Evolutionary conservation across 75 land plant genomes (phyloP), one percentile per base, ranked within the genome.

Genomic region (Pinus albicaulis): DNA sequence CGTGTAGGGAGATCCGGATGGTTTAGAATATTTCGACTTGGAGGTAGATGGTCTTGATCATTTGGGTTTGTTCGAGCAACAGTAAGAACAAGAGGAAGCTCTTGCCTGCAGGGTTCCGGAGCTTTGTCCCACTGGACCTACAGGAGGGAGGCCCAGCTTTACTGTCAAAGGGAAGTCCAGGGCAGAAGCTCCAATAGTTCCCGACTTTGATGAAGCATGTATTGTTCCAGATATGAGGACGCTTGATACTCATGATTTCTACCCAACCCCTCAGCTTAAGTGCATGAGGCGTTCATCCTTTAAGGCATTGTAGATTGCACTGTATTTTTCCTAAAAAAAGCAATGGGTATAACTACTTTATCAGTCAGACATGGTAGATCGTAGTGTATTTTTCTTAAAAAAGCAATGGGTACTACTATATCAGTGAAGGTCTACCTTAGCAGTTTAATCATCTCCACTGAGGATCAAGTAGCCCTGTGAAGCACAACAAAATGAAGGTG

Each of bases 131-230:
- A 15, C 23, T 20, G 31, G 14, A 10, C 36, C 3, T 44, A 17
- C 56, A 53, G 56, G 55, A n/a, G 24, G 73, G 23, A 48, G 5
- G 55, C 15, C 73, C 56, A 52, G 2, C 23, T 8, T 24, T 23
- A 3, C 28, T 24, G 36, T 25, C 19, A 71, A 71, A 71, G 56
- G 56, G 15, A 71, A 71, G 23, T 71, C 56, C 14, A 53, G 53
- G 73, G 0, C 56, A 2, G 12, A 71, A 52, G 23, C 23, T n/a
- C 48, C 15, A 20, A 22, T n/a, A 7, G 16, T 25, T 23, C 56
- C 16, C 8, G 73, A 71, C 41, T 71, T 41, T n/a, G 73, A 71
- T 71, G 73, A 71, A 48, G 36, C 13, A 12, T 71, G 44, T 5
- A 3, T 71, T 8, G 73, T 71, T 53, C 73, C 73, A 48, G 73